Evolutionary conservation across 2,329 filamentous ascomycete genomes (phyloP).

Genomic region (Metarhizium rileyi): DNA sequence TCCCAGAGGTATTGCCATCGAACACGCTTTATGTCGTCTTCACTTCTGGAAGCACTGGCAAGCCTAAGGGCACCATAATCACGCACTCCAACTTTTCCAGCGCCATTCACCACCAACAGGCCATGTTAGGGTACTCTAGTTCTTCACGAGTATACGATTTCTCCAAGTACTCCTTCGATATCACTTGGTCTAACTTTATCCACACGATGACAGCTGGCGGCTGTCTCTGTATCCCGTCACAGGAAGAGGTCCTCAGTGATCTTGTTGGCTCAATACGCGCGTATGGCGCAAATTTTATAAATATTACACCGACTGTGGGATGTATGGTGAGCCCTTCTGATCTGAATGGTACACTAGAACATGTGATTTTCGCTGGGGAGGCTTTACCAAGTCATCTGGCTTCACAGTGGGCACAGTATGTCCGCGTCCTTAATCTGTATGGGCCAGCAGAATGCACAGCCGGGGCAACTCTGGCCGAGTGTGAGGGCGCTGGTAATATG

Average conservation of each 20-base stretch:
- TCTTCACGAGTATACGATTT: conserved; percentile 8
- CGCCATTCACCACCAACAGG: conserved; percentile 3
- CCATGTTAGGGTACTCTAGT: conserved; percentile 1
- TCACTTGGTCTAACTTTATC: conserved; percentile 5
- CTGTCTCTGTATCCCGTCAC: conserved; percentile 12
- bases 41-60: conserved; percentile 9
- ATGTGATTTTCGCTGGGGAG: conserved; percentile 12
- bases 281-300: conserved; percentile 8
- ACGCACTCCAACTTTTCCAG: conserved; percentile 7
- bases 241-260: conserved; percentile 8
- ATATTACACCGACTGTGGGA: conserved; percentile 13
- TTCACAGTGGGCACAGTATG: conserved; percentile 5
- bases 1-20: conserved; percentile 8
- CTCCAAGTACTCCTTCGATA: conserved; percentile 8
- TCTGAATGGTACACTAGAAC: conserved; percentile 6
- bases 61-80: conserved; percentile 11
- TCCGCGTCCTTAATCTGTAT: conserved; percentile 13
- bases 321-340: conserved; percentile 6
- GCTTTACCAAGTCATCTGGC: conserved; percentile 4
- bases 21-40: conserved; percentile 9
- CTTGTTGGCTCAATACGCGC: conserved; percentile 7
- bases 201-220: conserved; percentile 4
- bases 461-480: neutral
- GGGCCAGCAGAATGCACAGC: conserved; percentile 14
- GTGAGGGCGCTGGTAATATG: neutral